These are phyloP conservation scores for Capronia americana DNA, from an alignment of 2,329 filamentous ascomycete species.

Conservation along the genomic window DNA sequence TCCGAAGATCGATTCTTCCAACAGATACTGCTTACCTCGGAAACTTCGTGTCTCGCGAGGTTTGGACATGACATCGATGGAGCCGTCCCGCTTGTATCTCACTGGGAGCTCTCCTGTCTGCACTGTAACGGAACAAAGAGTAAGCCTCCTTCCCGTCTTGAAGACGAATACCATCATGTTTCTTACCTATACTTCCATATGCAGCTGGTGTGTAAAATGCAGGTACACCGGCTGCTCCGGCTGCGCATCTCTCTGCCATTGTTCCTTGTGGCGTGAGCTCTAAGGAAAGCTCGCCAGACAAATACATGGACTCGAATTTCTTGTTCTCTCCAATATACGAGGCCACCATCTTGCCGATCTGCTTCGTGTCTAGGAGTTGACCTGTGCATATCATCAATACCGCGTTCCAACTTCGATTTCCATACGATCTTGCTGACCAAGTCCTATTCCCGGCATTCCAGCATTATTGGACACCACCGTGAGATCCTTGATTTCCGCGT, in stretches of 20 bases:
- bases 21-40: constrained; percentile 10
- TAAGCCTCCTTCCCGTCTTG: neutral
- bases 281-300: neutral
- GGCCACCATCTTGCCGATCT: neutral
- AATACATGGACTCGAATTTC: neutral
- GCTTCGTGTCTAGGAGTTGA: neutral
- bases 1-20: constrained; percentile 14
- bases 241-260: neutral
- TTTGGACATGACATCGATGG: constrained; percentile 9
- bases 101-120: neutral
- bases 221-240: neutral
- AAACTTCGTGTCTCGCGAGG: constrained; percentile 13
- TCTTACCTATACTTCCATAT: neutral
- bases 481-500: neutral
- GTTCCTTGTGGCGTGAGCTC: neutral
- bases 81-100: neutral
- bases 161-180: neutral
- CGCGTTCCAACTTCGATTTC: neutral
- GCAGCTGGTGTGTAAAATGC: neutral
- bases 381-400: neutral
- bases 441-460: neutral
- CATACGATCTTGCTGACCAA: neutral
- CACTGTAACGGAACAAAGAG: neutral
- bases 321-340: neutral
- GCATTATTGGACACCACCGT: neutral